phyloP scores from a whole-genome alignment of 257 asterid species.

The Ocimum tenuiflorum region DNA sequence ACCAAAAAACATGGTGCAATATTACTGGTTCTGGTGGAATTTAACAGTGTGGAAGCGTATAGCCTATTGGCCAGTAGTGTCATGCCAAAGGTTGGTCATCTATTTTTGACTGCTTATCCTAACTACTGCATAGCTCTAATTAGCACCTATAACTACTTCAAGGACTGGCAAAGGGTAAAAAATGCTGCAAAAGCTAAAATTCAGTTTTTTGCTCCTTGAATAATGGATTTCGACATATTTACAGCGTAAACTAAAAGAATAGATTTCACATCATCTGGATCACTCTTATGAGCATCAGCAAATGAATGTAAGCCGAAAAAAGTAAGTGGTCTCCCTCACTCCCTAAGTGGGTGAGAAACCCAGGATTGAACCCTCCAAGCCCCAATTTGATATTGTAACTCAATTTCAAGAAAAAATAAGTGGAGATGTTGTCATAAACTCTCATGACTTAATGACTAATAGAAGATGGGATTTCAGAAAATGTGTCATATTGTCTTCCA shows the following conservation, averaged over 20 bases:
- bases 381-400: too few species aligned
- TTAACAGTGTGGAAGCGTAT: neutral
- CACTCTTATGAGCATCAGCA: neutral
- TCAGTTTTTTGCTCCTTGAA: neutral
- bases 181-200: neutral
- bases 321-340: too few species aligned
- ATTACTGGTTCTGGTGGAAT: neutral
- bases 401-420: neutral
- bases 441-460: neutral
- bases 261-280: too few species aligned
- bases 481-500: neutral
- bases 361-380: too few species aligned
- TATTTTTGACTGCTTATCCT: neutral
- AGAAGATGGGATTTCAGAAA: neutral
- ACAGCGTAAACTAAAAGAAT: too few species aligned
- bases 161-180: neutral
- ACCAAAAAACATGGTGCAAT: neutral
- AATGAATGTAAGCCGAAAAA: neutral
- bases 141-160: neutral
- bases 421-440: neutral
- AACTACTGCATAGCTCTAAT: neutral
- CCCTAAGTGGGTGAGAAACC: too few species aligned
- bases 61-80: neutral
- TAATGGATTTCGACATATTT: neutral
- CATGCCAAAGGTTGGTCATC: neutral